Evolutionary conservation across 257 asterid species (phyloP), one percentile per base, ranked within the genome.

Genomic region (Solanum sitiens): DNA sequence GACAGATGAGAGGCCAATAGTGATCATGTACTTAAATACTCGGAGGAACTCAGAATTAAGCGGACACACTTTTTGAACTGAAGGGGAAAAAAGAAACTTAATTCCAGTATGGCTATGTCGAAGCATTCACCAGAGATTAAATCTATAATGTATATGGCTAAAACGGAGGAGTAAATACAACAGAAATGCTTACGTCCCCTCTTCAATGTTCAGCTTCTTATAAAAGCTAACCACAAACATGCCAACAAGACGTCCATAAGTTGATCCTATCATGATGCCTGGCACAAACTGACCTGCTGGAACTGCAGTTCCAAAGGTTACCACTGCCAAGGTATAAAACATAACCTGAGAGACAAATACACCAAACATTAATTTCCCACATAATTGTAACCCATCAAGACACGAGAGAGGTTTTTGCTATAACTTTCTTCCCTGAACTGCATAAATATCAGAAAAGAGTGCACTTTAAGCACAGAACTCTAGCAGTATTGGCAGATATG

Each of bases 281-380:
- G 99, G 99, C 91, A 97, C 96, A 91, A 97, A 97, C 87, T 95
- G 99, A 67, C 99, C 99, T 39, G 99, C 98, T 82, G 99, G 99
- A 87, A 96, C 99, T 86, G 99, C 96, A 85, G 98, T 92, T 72
- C 99, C 99, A 89, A 96, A 97, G 87, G 99, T 97, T 87, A 96
- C 88, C 85, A 97, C 99, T 25, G 99, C 99, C 87, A 97, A 93
- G 87, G 98, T 91, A 90, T 97, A 97, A 94, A 97, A 97, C 99
- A 97, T 96, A 86, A 94, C 98, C 98, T 97, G 87, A 87, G 79
- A 89, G 90, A 90, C 87, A 27, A 84, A 61, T 65, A 23, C 39
- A 84, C 63, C 53, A 25, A 40, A 11, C n/a, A 84, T 84, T 59
- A 84, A 33, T 13, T 27, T 35, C 59, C 14, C 32, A 8, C 15